These are phyloP conservation scores for Iberis amara DNA, from an alignment of 441 rosid genomes.

Conservation along the genomic window DNA sequence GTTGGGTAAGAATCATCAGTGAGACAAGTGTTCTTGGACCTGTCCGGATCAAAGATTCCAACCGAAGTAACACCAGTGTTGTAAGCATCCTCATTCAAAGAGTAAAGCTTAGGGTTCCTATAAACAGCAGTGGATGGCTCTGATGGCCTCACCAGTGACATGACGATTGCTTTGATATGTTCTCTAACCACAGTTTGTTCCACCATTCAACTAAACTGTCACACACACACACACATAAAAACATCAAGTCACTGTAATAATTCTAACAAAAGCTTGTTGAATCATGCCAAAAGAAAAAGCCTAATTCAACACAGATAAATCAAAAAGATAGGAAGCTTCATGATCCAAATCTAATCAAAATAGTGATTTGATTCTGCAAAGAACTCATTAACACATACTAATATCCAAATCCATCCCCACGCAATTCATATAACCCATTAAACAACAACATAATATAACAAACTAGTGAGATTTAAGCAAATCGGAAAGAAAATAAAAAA, in stretches of 20 bases:
- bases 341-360: slow-evolving; percentile 16
- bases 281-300: slow-evolving; percentile 6
- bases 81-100: slow-evolving; percentile 45
- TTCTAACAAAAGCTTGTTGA: slow-evolving; percentile 1
- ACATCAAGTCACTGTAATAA: slow-evolving; percentile 7
- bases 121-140: slow-evolving; percentile 51
- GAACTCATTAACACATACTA: background rate
- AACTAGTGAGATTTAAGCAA: background rate
- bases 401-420: background rate
- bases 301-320: background rate
- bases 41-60: slow-evolving; percentile 46
- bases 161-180: slow-evolving; percentile 31
- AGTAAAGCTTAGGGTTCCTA: slow-evolving; percentile 51
- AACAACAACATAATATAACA: background rate
- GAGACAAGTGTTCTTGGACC: slow-evolving; percentile 45
- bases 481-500: background rate
- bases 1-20: slow-evolving; percentile 56
- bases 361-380: background rate
- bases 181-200: slow-evolving; percentile 30
- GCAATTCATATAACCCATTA: slow-evolving; percentile 10
- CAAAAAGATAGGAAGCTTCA: background rate
- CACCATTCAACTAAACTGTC: slow-evolving; percentile 16
- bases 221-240: slow-evolving; percentile 5
- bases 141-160: slow-evolving; percentile 65
- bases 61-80: slow-evolving; percentile 39